Evolutionary conservation across 2,329 filamentous ascomycete genomes (phyloP).

Genomic region (Leptosphaerulina australis): DNA sequence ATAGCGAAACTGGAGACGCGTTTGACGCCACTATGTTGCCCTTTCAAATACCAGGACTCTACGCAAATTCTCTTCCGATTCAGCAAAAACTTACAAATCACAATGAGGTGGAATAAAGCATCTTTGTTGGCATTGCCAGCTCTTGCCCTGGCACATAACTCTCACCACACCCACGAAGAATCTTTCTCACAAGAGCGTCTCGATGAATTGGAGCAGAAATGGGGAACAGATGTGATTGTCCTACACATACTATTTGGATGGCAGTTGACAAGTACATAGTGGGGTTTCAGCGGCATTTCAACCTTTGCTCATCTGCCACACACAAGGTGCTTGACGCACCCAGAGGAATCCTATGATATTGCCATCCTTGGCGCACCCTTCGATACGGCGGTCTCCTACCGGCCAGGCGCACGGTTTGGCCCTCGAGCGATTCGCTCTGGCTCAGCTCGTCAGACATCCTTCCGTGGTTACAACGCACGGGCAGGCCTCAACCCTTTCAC

Average conservation of each 20-base stretch:
- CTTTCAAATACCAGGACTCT: constrained; percentile 8
- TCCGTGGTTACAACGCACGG: constrained; percentile 81
- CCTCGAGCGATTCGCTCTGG: constrained; percentile 86
- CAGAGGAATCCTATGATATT: constrained; percentile 53
- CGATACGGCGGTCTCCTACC: constrained; percentile 57
- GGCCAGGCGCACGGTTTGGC: constrained; percentile 69
- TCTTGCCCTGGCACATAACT: constrained; percentile 10
- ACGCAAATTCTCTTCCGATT: not conserved
- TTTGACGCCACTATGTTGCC: constrained; percentile 10
- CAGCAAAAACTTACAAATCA: not conserved
- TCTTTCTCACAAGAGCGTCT: constrained; percentile 39
- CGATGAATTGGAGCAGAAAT: constrained; percentile 47
- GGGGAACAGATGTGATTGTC: constrained; percentile 48
- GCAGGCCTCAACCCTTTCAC: constrained; percentile 83
- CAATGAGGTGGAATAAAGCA: constrained; percentile 11
- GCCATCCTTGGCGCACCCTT: constrained; percentile 58
- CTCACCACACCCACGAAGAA: constrained; percentile 38
- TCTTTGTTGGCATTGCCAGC: constrained; percentile 9
- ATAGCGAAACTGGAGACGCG: constrained; percentile 13
- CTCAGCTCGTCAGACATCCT: constrained; percentile 78
- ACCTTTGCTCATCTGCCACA: constrained; percentile 57
- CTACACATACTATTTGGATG: not conserved
- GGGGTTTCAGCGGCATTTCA: constrained; percentile 75
- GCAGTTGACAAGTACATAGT: constrained; percentile 47
- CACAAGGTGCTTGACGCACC: constrained; percentile 55